phyloP scores from a whole-genome alignment of 202 grass and related monocot species.

The Panicum virgatum region DNA sequence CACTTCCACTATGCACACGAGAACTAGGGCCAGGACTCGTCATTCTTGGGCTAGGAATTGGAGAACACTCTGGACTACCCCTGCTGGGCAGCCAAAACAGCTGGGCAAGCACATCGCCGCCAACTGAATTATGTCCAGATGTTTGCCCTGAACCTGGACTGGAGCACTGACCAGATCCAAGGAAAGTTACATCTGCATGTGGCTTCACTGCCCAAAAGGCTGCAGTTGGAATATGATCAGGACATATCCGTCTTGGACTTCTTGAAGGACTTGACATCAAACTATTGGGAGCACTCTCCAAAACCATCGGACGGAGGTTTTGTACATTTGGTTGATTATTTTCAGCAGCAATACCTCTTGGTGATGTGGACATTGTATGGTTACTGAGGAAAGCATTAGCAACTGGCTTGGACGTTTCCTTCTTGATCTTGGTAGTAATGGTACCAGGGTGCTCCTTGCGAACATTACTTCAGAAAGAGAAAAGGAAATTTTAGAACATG shows the following conservation, averaged over 20 bases:
- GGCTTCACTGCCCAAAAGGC: constrained; percentile 80
- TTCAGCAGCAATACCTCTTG: constrained; percentile 50
- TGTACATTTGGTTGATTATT: constrained; percentile 63
- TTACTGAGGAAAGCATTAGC: constrained; percentile 49
- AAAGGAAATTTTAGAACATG: constrained; percentile 39
- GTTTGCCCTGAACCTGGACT: constrained; percentile 99
- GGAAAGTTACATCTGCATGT: constrained; percentile 70
- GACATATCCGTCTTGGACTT: constrained; percentile 84
- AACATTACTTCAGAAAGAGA: constrained; percentile 59
- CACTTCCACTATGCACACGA: constrained; percentile 91
- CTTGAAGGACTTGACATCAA: constrained; percentile 92
- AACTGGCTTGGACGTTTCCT: constrained; percentile 53
- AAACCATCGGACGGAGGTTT: constrained; percentile 53
- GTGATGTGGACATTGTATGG: constrained; percentile 61
- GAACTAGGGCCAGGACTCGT: constrained; percentile 89
- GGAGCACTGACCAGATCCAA: constrained; percentile 94
- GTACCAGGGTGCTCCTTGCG: constrained; percentile 56
- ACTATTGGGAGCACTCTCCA: constrained; percentile 91
- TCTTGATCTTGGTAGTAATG: constrained; percentile 49
- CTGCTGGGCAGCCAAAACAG: constrained; percentile 89
- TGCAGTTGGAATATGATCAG: constrained; percentile 84
- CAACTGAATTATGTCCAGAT: constrained; percentile 96
- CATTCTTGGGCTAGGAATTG: constrained; percentile 96
- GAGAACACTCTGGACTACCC: constrained; percentile 89
- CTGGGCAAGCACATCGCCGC: constrained; percentile 88